phyloP scores from a whole-genome alignment of 345 rosid species.

The Trapa bicornis region DNA sequence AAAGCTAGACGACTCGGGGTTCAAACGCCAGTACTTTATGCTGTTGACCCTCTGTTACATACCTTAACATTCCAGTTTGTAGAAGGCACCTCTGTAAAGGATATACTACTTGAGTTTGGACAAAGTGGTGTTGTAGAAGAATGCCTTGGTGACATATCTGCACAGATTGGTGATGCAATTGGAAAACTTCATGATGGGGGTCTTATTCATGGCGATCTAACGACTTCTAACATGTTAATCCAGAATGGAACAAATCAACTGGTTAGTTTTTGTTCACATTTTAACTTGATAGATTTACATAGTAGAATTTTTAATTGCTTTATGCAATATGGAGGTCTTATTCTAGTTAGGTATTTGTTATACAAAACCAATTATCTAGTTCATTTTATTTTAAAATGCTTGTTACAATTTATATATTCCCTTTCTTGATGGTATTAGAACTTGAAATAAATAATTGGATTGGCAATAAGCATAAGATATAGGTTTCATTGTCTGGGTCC shows the following conservation, averaged over 20 bases:
- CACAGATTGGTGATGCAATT: constrained; percentile 76
- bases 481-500: not conserved
- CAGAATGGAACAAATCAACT: constrained; percentile 49
- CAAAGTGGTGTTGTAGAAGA: constrained; percentile 49
- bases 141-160: constrained; percentile 54
- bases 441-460: not conserved
- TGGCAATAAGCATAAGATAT: not conserved
- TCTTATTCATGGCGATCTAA: constrained; percentile 89
- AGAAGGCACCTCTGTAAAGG: constrained; percentile 73
- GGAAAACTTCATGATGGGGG: constrained; percentile 95
- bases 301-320: not conserved
- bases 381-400: not conserved
- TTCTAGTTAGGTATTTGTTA: not conserved
- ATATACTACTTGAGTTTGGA: constrained; percentile 67
- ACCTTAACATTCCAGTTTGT: constrained; percentile 75
- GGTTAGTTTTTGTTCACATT: constrained; percentile 25
- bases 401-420: not conserved
- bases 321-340: not conserved
- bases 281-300: not conserved
- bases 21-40: constrained; percentile 60
- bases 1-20: constrained; percentile 90
- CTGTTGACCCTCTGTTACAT: constrained; percentile 58
- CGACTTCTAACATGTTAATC: constrained; percentile 86
- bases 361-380: not conserved
- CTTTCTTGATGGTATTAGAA: not conserved